Base-by-base conservation (phyloP, 192 early-diverging fungal species). In the Helicostylum pulchrum region DNA sequence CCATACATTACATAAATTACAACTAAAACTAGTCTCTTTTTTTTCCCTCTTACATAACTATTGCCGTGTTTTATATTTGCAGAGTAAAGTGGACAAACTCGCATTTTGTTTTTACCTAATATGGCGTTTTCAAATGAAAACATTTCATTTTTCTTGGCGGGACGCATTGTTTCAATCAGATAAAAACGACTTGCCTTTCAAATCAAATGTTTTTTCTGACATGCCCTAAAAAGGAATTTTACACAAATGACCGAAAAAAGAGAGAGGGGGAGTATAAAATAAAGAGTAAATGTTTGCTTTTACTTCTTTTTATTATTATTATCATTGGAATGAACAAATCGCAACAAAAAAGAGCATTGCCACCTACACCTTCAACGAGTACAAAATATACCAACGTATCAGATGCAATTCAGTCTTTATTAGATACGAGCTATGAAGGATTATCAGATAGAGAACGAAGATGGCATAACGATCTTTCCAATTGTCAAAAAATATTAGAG, bases 301-400 rank as follows among this genome's bases (percentile, higher is more conserved):
- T 31, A 2, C 46, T n/a, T 53, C 6, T 36, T 48, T 48, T 48
- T 17, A 17, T n/a, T 31, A 15, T 46, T 46, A 8, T 15, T 17
- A 10, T 15, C n/a, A 1, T 17, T 17, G 15, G n/a, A 17, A 55
- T 55, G 53, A 31, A 56, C 10, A 56, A 56, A 14, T 39, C n/a
- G 10, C 31, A 56, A 20, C 32, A 56, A 4, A 56, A 56, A 19
- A 36, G 32, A 39, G n/a, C 36, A 9, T 39, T 17, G 2, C 54
- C 34, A 17, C 54, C 54, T 21, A 56, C 54, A 36, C 54, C 54
- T 39, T 17, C 54, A 36, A 56, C 54, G 7, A 56, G 54, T 56
- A 36, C 54, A 39, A 34, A 56, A 36, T 39, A 56, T n/a, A 56
- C 31, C 10, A 36, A 36, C 19, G 17, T 36, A 10, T 39, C n/a